These are phyloP conservation scores for Bretziella fagacearum DNA, from an alignment of 2,329 filamentous ascomycete genomes.

Conservation along the genomic window DNA sequence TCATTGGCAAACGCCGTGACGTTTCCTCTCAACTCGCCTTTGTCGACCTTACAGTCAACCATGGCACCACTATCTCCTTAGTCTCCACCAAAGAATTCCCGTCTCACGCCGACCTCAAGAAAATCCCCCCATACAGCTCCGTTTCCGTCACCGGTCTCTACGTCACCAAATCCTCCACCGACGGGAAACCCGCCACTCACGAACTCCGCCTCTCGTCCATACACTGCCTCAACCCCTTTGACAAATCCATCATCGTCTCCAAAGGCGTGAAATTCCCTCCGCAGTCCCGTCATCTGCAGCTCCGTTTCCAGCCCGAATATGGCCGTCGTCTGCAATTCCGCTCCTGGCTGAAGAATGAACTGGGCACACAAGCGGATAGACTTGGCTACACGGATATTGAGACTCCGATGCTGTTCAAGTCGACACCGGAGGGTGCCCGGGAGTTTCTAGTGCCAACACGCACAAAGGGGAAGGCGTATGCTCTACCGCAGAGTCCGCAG, in stretches of 20 bases:
- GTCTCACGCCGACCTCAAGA: conserved; percentile 27
- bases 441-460: conserved; percentile 90
- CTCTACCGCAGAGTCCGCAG: conserved; percentile 87
- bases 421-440: conserved; percentile 83
- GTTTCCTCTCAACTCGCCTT: conserved; percentile 56
- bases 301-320: conserved; percentile 56
- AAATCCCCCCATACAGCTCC: conserved; percentile 34
- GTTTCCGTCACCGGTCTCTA: conserved; percentile 30
- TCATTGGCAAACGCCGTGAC: conserved; percentile 50
- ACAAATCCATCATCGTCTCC: conserved; percentile 59
- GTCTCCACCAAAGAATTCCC: conserved; percentile 23
- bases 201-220: conserved; percentile 30
- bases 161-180: conserved; percentile 18
- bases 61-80: conserved; percentile 22
- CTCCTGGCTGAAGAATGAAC: conserved; percentile 36
- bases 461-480: conserved; percentile 60
- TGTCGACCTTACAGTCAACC: conserved; percentile 33
- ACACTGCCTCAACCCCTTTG: conserved; percentile 53
- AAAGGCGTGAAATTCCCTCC: conserved; percentile 56
- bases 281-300: conserved; percentile 63
- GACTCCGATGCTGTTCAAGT: conserved; percentile 91
- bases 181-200: conserved; percentile 16
- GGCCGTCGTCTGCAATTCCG: conserved; percentile 54
- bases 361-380: conserved; percentile 36
- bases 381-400: conserved; percentile 63